phyloP scores from a whole-genome alignment of 306 rosid species.

The Nissolia schottii region DNA sequence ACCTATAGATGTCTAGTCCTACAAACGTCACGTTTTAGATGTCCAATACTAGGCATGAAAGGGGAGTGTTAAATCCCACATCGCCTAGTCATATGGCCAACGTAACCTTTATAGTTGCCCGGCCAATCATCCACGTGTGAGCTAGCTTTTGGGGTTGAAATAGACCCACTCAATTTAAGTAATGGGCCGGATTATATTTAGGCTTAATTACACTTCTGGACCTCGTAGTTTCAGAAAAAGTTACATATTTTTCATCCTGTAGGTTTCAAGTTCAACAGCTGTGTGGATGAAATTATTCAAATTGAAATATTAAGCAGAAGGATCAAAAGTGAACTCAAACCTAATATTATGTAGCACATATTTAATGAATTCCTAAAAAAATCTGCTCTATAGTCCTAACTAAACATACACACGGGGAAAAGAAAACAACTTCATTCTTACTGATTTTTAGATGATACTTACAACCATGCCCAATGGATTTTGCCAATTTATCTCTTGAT shows the following conservation, averaged over 20 bases:
- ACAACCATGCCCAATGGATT: slow-evolving; percentile 99
- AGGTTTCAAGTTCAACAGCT: neutral
- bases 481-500: slow-evolving; percentile 87
- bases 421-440: slow-evolving; percentile 25
- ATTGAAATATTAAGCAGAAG: neutral
- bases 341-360: neutral
- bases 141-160: no score
- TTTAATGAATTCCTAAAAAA: neutral
- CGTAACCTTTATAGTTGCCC: no score
- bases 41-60: no score
- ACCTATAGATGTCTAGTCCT: no score
- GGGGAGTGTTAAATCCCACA: no score
- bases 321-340: slow-evolving; percentile 14
- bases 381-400: slow-evolving; percentile 6
- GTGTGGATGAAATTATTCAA: neutral
- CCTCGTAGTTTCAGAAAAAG: neutral
- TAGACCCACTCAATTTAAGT: no score
- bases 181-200: neutral
- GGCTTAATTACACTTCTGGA: neutral
- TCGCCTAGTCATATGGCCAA: no score
- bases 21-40: no score
- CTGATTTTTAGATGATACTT: slow-evolving; percentile 49
- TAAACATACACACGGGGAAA: slow-evolving; percentile 17
- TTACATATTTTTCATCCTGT: neutral
- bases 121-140: no score